Conservation (phyloP, 305 asterid genomes). For the Andrographis paniculata region DNA sequence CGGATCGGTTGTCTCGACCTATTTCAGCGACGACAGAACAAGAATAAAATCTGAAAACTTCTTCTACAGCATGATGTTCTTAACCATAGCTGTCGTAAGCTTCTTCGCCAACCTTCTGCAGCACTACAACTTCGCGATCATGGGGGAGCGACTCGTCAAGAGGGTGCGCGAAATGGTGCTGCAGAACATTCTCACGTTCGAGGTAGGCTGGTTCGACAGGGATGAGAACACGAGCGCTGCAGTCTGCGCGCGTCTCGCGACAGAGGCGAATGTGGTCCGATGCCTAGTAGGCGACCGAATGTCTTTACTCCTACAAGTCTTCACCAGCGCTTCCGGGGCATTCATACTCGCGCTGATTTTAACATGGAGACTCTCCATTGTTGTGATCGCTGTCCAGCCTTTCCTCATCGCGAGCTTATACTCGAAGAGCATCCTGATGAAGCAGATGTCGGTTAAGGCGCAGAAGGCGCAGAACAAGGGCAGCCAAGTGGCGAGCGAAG, state of each 20-base stretch:
- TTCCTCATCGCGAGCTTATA: constrained; percentile 52
- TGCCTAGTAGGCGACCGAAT: constrained; percentile 66
- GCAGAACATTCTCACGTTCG: constrained; percentile 45
- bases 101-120: constrained; percentile 56
- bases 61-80: constrained; percentile 33
- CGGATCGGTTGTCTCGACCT: constrained; percentile 57
- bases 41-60: constrained; percentile 40
- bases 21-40: constrained; percentile 25
- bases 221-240: constrained; percentile 66
- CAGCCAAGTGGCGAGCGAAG: constrained; percentile 73
- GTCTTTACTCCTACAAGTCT: constrained; percentile 54
- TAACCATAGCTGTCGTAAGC: constrained; percentile 31
- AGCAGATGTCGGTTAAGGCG: constrained; percentile 42
- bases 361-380: constrained; percentile 63
- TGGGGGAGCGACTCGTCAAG: constrained; percentile 64
- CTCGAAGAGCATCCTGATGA: constrained; percentile 51
- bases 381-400: constrained; percentile 68
- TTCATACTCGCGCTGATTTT: constrained; percentile 38
- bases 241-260: constrained; percentile 44
- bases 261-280: constrained; percentile 51
- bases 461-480: constrained; percentile 63
- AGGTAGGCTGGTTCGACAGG: constrained; percentile 66
- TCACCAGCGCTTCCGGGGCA: constrained; percentile 43
- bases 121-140: constrained; percentile 56
- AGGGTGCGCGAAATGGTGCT: constrained; percentile 51